Base-by-base conservation (phyloP, 2,329 filamentous ascomycete genomes). In the Fusarium hostae region DNA sequence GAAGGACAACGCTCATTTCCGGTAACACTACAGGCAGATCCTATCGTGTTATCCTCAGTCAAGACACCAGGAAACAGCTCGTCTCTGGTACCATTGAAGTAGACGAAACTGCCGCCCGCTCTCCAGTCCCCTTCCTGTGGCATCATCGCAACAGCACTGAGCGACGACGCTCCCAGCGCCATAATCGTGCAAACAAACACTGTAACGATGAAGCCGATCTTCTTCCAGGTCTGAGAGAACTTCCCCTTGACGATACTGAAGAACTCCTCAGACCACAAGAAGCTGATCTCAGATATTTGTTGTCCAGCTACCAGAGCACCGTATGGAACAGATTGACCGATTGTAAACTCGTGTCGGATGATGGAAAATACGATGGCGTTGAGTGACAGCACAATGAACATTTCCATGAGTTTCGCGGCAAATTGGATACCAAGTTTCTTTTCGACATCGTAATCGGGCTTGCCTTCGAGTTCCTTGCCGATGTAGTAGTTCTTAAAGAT, bases 401-500 rank as follows among this genome's bases (percentile, higher is more conserved):
- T 51, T 13, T 74, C 71, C 72, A 74, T 74, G 20, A 74, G 39
- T 56, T 74, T 74, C 1, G 72, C 69, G 2, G 72, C 68, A 15
- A 74, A 61, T 5, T 74, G 72, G 6, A 74, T 72, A 5, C 71
- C 72, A 5, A 72, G 47, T 35, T 70, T 72, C n/a, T 74, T 74
- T 30, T 74, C 58, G 4, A 70, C 39, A 9, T 74, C 71, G 18
- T 72, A 60, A 10, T 66, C 24, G 2, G 71, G 72, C 3, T 41
- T 61, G 2, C 72, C 72, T 34, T 74, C 62, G 3, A 74, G 69
- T 30, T 74, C 72, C n/a, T 74, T 74, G 9, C 72, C 71, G 16
- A 74, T 68, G 24, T 72, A 74, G 30, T 71, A 74, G 22, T 74
- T 72, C 22, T 74, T 74, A 41, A 74, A 74, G 2, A 74, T 74